Evolutionary conservation across 75 land plant genomes (phyloP).

Genomic region (Gnetum montanum): DNA sequence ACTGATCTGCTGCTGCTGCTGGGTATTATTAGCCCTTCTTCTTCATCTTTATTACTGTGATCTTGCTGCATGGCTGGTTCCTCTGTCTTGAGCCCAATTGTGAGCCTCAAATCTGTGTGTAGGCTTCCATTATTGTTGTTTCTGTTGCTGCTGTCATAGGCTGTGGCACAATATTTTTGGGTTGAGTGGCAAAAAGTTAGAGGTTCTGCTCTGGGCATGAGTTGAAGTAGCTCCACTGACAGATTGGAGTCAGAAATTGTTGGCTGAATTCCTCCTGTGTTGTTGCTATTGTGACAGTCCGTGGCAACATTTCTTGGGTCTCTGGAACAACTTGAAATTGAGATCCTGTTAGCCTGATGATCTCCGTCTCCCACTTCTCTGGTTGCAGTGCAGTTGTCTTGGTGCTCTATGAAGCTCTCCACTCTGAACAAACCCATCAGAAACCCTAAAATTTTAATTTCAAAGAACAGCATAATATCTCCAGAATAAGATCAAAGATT

Average conservation of each 20-base stretch:
- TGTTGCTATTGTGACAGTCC: not conserved
- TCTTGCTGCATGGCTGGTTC: not conserved
- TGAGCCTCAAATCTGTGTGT: not conserved
- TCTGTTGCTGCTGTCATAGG: too few relatives aligned
- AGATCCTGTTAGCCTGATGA: not conserved
- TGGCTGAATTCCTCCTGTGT: not conserved
- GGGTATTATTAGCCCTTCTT: conserved; percentile 10
- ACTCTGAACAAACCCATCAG: conserved; percentile 37
- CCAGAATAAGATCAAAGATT: too few relatives aligned
- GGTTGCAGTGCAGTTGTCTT: conserved; percentile 63
- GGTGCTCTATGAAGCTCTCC: conserved; percentile 99
- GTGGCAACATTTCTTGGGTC: not conserved
- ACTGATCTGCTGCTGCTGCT: conserved; percentile 36
- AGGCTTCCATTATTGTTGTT: not conserved
- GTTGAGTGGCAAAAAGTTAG: not conserved
- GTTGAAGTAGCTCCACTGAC: conserved; percentile 2
- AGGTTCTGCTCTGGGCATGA: conserved; percentile 1
- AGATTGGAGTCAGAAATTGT: not conserved
- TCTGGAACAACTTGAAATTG: not conserved
- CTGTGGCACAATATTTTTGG: too few relatives aligned
- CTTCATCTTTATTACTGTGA: not conserved
- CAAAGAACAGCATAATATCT: too few relatives aligned
- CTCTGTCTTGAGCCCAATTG: conserved; percentile 1
- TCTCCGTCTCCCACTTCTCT: conserved; percentile 8
- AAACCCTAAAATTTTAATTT: not conserved